A percentile compares a stretch with the other conserved stretches of the same genome.
Evolutionary conservation across 345 rosid species (phyloP).

Genomic region (Ailanthus altissimus): DNA sequence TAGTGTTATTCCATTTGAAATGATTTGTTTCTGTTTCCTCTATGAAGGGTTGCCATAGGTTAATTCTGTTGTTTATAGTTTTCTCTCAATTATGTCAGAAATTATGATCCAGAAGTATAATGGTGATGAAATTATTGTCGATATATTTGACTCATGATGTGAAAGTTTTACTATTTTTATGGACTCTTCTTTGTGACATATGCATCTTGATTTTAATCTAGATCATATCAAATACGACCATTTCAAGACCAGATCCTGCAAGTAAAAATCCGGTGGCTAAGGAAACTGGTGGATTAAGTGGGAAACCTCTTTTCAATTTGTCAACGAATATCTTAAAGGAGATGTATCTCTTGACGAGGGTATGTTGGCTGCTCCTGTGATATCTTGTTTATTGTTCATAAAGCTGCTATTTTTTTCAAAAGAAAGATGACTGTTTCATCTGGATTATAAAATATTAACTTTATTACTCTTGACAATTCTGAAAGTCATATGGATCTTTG

Average conservation of each 20-base stretch:
- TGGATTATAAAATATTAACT: background rate
- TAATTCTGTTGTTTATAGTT: background rate
- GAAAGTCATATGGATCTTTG: background rate
- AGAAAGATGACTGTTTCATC: too few species aligned
- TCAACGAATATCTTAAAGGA: constrained; percentile 81
- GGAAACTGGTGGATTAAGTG: constrained; percentile 93
- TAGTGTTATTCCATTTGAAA: background rate
- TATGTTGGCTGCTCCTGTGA: constrained; percentile 39
- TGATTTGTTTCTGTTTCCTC: background rate
- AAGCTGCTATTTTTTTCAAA: background rate
- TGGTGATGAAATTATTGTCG: background rate
- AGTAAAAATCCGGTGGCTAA: constrained; percentile 52
- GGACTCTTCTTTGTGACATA: background rate
- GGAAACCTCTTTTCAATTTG: constrained; percentile 75
- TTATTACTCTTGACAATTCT: background rate
- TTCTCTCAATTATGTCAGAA: background rate
- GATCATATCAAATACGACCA: constrained; percentile 93
- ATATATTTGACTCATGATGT: background rate
- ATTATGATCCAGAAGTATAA: background rate
- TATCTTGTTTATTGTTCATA: background rate
- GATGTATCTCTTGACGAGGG: constrained; percentile 91
- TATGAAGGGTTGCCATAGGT: background rate
- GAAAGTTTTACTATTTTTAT: background rate
- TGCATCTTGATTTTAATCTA: constrained; percentile 28
- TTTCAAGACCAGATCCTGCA: constrained; percentile 79